phyloP scores from a whole-genome alignment of 495 filamentous ascomycete species.

The Aspergillus sparsus region DNA sequence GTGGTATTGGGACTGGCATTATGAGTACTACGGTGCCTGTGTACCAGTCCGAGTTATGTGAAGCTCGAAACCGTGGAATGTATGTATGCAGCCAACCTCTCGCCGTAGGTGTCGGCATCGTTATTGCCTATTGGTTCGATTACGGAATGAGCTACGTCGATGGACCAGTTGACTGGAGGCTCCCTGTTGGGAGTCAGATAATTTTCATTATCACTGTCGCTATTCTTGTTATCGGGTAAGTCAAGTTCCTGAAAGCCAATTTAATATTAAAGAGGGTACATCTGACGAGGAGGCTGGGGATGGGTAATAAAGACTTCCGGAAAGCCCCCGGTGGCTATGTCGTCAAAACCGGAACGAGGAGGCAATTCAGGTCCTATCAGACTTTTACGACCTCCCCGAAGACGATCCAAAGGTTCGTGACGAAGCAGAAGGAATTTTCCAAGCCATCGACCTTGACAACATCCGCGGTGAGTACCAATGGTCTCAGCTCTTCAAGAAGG shows the following conservation, averaged over 20 bases:
- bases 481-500: conserved; percentile 49
- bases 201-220: conserved; percentile 42
- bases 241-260: conserved; percentile 3
- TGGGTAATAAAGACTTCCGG: conserved; percentile 34
- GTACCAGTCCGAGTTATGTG: conserved; percentile 50
- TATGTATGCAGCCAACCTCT: conserved; percentile 49
- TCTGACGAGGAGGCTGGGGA: conserved; percentile 1
- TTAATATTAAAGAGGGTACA: neutral
- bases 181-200: conserved; percentile 47
- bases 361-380: conserved; percentile 51
- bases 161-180: conserved; percentile 42
- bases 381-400: conserved; percentile 43
- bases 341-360: conserved; percentile 42
- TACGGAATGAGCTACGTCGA: conserved; percentile 45
- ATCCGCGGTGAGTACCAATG: conserved; percentile 46
- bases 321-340: conserved; percentile 49
- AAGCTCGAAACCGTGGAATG: conserved; percentile 44
- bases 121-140: conserved; percentile 49
- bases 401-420: conserved; percentile 45
- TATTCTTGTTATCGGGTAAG: conserved; percentile 38
- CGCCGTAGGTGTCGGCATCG: conserved; percentile 40
- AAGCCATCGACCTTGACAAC: conserved; percentile 46
- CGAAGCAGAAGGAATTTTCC: conserved; percentile 48
- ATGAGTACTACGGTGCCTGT: conserved; percentile 29
- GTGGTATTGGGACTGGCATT: conserved; percentile 31